Percentiles rank a stretch among this genome's conserved stretches.
phyloP scores from a whole-genome alignment of 1,284 basidiomycete genomes.

The Sanghuangporus sanghuang region DNA sequence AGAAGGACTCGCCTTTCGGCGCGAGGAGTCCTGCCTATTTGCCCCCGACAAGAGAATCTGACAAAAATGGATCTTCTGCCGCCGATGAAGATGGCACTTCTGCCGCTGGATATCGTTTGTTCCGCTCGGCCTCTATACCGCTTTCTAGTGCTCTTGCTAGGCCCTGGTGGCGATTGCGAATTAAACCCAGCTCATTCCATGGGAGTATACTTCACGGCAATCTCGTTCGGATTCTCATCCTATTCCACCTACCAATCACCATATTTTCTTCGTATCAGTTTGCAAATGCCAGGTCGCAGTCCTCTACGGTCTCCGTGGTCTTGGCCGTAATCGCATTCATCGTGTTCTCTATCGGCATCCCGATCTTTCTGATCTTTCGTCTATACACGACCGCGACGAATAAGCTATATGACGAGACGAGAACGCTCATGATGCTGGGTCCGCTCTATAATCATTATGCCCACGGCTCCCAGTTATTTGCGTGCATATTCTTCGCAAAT shows the following conservation, averaged over 20 bases:
- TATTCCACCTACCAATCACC: conserved; percentile 93
- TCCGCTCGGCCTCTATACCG: conserved; percentile 29
- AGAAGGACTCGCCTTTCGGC: conserved; percentile 24
- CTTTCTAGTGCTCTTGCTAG: conserved; percentile 18
- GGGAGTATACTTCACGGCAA: conserved; percentile 81
- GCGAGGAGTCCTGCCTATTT: conserved; percentile 13
- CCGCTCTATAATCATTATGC: conserved; percentile 96
- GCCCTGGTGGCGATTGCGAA: conserved; percentile 54
- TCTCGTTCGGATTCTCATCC: conserved; percentile 80
- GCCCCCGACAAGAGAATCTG: conserved; percentile 12
- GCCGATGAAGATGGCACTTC: conserved; percentile 17
- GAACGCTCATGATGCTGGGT: conserved; percentile 85
- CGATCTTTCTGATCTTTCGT: conserved; percentile 68
- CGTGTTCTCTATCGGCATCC: conserved; percentile 75
- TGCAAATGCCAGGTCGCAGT: conserved; percentile 47
- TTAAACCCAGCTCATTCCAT: conserved; percentile 70
- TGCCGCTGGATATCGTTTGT: conserved; percentile 28
- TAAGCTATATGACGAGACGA: conserved; percentile 92
- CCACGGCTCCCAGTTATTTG: conserved; percentile 88
- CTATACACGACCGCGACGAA: conserved; percentile 78
- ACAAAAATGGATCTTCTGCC: conserved; percentile 6
- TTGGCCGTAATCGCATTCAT: conserved; percentile 75
- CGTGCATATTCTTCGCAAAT: conserved; percentile 72
- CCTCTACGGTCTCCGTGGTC: conserved; percentile 53
- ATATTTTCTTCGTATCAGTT: conserved; percentile 89